Conservation (phyloP, 1,139 yeast genomes). For the Yamadazyma diddensiae region DNA sequence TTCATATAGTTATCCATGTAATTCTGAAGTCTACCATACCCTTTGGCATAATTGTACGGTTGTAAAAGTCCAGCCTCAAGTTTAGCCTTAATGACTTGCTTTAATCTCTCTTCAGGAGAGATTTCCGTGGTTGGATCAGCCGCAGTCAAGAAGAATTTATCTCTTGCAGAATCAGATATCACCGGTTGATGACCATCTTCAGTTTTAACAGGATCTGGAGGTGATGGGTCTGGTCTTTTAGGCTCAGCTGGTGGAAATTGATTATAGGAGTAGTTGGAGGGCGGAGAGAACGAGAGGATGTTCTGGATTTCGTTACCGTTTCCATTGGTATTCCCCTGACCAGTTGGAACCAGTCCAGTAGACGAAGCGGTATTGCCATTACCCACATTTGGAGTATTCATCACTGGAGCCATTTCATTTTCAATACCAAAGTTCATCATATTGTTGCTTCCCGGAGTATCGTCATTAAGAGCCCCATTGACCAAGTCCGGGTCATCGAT, state of each 20-base stretch:
- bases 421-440: conserved; percentile 25
- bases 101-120: conserved; percentile 90
- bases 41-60: conserved; percentile 93
- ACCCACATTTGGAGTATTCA: conserved; percentile 4
- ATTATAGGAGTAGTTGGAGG: conserved; percentile 19
- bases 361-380: conserved; percentile 2
- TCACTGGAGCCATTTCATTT: conserved; percentile 5
- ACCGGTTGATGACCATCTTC: conserved; percentile 37
- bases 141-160: conserved; percentile 91
- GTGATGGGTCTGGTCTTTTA: conserved; percentile 6
- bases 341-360: too few relatives aligned
- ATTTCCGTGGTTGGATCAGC: conserved; percentile 96
- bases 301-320: conserved; percentile 16
- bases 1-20: conserved; percentile 96
- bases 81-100: conserved; percentile 94
- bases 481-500: conserved; percentile 78
- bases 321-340: conserved; percentile 5
- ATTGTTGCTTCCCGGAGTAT: conserved; percentile 21
- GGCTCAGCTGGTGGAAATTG: conserved; percentile 11
- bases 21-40: conserved; percentile 83
- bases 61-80: conserved; percentile 89
- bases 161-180: conserved; percentile 79
- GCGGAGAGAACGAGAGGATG: conserved; percentile 31
- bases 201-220: conserved; percentile 3
- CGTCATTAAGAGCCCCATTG: conserved; percentile 46